These are phyloP conservation scores for Cylindrotheca closterium DNA, from an alignment of 108 stramenopile genomes.

Conservation along the genomic window DNA sequence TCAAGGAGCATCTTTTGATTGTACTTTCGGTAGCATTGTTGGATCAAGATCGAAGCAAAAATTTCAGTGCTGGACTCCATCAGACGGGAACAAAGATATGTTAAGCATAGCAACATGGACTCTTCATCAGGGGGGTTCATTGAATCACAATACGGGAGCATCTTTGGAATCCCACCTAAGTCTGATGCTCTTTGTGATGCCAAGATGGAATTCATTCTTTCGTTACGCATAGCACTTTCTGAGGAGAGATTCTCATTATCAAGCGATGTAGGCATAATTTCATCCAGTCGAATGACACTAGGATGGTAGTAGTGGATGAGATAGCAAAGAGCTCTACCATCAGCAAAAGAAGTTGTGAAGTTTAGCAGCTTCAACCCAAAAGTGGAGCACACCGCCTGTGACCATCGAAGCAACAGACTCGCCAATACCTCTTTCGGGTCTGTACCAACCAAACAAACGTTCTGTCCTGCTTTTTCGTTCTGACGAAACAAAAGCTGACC, in stretches of 20 bases:
- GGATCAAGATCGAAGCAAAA: constrained; percentile 58
- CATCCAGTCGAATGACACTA: constrained; percentile 41
- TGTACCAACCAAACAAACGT: not conserved
- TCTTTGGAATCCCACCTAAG: constrained; percentile 86
- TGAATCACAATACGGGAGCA: constrained; percentile 72
- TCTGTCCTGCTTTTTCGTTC: not conserved
- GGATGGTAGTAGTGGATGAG: constrained; percentile 94
- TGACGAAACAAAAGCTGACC: not conserved
- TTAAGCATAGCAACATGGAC: constrained; percentile 75
- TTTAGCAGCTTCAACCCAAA: constrained; percentile 69
- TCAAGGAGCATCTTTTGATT: constrained; percentile 10
- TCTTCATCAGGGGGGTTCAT: constrained; percentile 74
- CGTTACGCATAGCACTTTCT: constrained; percentile 47
- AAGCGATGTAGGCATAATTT: constrained; percentile 52
- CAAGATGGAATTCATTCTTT: constrained; percentile 61
- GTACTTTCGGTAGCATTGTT: constrained; percentile 46
- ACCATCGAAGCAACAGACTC: constrained; percentile 79
- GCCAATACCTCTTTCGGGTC: constrained; percentile 38
- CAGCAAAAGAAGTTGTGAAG: constrained; percentile 82
- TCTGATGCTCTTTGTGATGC: constrained; percentile 52
- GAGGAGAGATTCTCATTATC: constrained; percentile 9
- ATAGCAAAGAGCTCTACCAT: constrained; percentile 84
- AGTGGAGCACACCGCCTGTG: constrained; percentile 71
- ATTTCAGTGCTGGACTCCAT: constrained; percentile 84
- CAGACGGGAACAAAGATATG: constrained; percentile 85